Conservation (phyloP, 2,329 filamentous ascomycete species). For the Myriosclerotinia curreyana region DNA sequence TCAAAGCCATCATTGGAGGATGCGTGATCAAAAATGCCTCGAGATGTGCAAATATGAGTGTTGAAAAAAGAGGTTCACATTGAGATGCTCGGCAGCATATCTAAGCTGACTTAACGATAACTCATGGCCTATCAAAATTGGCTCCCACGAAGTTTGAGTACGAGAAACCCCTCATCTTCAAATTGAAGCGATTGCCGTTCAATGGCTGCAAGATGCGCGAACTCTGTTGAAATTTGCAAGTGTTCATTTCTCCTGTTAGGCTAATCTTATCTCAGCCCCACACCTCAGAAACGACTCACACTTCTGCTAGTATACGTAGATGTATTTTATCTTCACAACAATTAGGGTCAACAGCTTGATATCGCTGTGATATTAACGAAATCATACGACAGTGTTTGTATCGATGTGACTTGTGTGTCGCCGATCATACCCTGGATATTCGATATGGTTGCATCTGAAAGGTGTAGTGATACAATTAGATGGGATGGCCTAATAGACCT, state of each 20-base stretch:
- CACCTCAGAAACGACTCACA: slow-evolving; percentile 6
- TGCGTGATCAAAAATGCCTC: not conserved
- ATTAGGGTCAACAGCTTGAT: not conserved
- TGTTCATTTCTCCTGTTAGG: slow-evolving; percentile 8
- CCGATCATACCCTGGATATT: not conserved
- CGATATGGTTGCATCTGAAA: not conserved
- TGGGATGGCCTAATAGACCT: too few species aligned
- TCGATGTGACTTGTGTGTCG: not conserved
- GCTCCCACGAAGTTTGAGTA: not conserved
- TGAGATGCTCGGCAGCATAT: not conserved
- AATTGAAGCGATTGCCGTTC: not conserved
- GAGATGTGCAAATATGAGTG: not conserved
- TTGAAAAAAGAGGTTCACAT: slow-evolving; percentile 1
- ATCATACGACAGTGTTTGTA: not conserved
- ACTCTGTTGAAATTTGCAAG: not conserved
- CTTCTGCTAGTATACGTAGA: not conserved
- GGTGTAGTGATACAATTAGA: not conserved
- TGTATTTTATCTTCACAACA: not conserved
- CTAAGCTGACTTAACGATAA: not conserved
- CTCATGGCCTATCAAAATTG: not conserved
- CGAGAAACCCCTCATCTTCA: not conserved
- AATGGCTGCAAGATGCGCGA: not conserved
- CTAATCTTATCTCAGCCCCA: slow-evolving; percentile 21
- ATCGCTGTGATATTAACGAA: not conserved
- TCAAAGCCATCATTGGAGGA: not conserved